Evolutionary conservation across 2,329 filamentous ascomycete species (phyloP), one percentile per base, ranked within the genome.

Genomic region (Cercospora sp.): DNA sequence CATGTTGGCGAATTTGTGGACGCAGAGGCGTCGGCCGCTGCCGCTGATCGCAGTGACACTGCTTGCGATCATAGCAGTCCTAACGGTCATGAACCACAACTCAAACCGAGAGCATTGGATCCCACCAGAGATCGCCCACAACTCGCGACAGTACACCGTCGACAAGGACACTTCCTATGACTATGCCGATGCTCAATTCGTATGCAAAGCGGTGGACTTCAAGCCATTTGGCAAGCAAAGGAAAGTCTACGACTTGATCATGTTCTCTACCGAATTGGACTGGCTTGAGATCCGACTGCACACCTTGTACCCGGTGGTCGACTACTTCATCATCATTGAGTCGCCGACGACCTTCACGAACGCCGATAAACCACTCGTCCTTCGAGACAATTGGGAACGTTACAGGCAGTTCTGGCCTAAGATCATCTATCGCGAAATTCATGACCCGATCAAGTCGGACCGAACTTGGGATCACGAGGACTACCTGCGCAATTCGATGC

Each of bases 321-420:
- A 90, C 78, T 89, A 89, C 78, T 90, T 89, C 72, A 81, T 90
- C 73, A 83, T 90, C 42, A 83, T 89, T 60, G 88, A 90, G 78
- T 83, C 85, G 1, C 76, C 79, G 18, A 83, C 80, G 59, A 89
- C 87, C 1, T 89, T 89, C 71, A 88, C 87, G 20, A 84, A 84
- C 42, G 80, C 78, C 1, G 77, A 81, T 9, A 90, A 90, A 78
- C 82, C 85, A 1, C 80, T 89, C 12, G 75, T 80, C 36, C 81
- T 89, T 66, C 79, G 80, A 68, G 81, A 86, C 9, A 86, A 85
- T 76, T 84, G 85, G 81, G 76, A 80, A 26, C 78, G 78, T 9
- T 88, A 89, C 73, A 72, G 76, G 12, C 76, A 80, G 12, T 90
- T 85, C 73, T 82, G 85, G 70, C 78, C 84, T 70, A 87, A 90